phyloP scores from a whole-genome alignment of 768 basidiomycete species.

The Neoboletus brunneissimus region DNA sequence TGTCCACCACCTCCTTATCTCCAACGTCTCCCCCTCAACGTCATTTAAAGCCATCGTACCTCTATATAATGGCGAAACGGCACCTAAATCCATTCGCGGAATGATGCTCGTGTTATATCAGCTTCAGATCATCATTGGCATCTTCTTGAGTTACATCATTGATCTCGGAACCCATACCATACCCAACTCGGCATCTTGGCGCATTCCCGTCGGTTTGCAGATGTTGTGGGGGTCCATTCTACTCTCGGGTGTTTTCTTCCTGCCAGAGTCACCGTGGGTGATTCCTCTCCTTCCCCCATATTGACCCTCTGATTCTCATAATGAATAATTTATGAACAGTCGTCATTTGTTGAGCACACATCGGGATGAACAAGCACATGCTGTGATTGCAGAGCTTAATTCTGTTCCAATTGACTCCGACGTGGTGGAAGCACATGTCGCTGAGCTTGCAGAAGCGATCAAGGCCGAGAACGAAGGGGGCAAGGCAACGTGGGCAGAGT shows the following conservation, averaged over 20 bases:
- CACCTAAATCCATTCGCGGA: conserved; percentile 71
- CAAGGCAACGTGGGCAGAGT: conserved; percentile 14
- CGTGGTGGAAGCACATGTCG: conserved; percentile 9
- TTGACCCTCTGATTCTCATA: not conserved
- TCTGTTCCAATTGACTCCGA: conserved; percentile 12
- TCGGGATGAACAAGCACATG: conserved; percentile 5
- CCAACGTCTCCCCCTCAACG: not conserved
- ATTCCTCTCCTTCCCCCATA: not conserved
- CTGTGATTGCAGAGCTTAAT: conserved; percentile 15
- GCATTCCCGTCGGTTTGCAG: conserved; percentile 14
- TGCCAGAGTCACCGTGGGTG: conserved; percentile 16
- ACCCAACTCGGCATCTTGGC: conserved; percentile 14
- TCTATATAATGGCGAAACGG: conserved; percentile 76
- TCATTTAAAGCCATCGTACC: conserved; percentile 47
- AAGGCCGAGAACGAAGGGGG: conserved; percentile 16
- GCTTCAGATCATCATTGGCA: conserved; percentile 67
- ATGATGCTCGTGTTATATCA: conserved; percentile 73
- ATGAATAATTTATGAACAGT: not conserved
- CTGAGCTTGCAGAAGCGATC: conserved; percentile 16
- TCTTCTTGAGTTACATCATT: conserved; percentile 69
- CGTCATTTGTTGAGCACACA: conserved; percentile 5
- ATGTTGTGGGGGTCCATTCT: conserved; percentile 12
- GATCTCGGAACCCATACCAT: conserved; percentile 35
- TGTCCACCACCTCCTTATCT: not conserved
- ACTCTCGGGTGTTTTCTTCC: conserved; percentile 12